Evolutionary conservation across 257 asterid genomes (phyloP).

Genomic region (Cordia subcordata): DNA sequence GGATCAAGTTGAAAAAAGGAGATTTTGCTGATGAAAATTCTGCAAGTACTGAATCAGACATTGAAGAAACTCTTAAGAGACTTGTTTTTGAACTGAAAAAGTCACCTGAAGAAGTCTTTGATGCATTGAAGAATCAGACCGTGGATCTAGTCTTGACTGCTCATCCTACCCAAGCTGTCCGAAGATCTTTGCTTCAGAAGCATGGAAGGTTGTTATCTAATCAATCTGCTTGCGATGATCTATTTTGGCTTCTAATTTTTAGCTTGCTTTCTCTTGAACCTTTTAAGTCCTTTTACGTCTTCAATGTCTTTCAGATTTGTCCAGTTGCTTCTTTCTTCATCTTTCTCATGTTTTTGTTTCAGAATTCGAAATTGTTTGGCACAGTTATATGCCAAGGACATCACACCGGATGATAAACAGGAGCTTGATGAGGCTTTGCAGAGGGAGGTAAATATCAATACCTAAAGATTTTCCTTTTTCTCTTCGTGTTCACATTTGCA

Average conservation of each 20-base stretch:
- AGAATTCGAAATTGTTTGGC: conserved; percentile 47
- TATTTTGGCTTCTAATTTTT: background rate
- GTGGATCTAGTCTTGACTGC: conserved; percentile 52
- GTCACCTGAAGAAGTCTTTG: conserved; percentile 46
- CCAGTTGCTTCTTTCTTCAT: background rate
- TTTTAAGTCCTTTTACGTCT: background rate
- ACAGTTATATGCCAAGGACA: conserved; percentile 42
- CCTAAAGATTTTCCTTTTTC: background rate
- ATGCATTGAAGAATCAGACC: conserved; percentile 49
- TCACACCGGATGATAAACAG: conserved; percentile 46
- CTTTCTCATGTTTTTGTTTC: background rate
- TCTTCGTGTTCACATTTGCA: background rate
- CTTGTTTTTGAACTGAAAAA: conserved; percentile 37
- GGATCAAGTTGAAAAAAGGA: conserved; percentile 36
- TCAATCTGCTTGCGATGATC: conserved; percentile 2
- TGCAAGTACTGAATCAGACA: conserved; percentile 41
- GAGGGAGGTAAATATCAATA: conserved; percentile 34
- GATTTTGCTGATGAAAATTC: conserved; percentile 34
- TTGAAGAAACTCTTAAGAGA: conserved; percentile 48
- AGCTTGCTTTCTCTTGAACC: too few species aligned
- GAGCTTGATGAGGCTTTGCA: conserved; percentile 51
- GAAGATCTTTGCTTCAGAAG: conserved; percentile 52
- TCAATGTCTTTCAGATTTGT: too few species aligned
- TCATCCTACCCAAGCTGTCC: conserved; percentile 46
- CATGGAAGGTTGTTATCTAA: conserved; percentile 34